Base-by-base conservation (phyloP, 768 basidiomycete species). In the Coprinopsis cinerea region DNA sequence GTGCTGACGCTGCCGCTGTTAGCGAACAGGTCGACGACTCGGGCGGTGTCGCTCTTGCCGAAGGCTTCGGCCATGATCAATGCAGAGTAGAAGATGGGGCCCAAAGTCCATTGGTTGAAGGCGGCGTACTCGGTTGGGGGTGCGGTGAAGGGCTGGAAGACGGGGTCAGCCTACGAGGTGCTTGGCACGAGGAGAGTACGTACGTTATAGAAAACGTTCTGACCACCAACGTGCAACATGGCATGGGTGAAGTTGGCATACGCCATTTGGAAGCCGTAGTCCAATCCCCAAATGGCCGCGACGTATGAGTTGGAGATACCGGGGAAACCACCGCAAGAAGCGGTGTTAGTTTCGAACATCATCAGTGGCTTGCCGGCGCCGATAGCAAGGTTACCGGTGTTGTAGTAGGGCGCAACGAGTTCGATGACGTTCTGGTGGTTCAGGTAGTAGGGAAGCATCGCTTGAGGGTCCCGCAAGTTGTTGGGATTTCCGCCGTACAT, bases 311-410 rank as follows among this genome's bases (percentile, higher is more conserved):
- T 78, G 39, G 75, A 77, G 26, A 85, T 63, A 0, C 83, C 85
- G 3, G 75, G 61, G 58, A 85, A 84, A 23, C 83, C 83, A 62
- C 82, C 82, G 61, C 84, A 85, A 25, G 78, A 79, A 1, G 81
- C 83, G 0, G 80, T 79, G 57, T 85, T 85, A 11, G 81, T 84
- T 64, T 88, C 85, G 54, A 85, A 74, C 82, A 86, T 83, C 46
- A 83, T 56, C 27, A 85, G 62, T 17, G 72, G 71, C 54, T 77
- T 74, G 1, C 65, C 61, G 27, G 65, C 65, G 0, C 59, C 60
- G 48, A 70, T 67, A 0, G 79, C 78, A 15, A 69, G 69, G 42
- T 52, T 53, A 0, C 79, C 71, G 1, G 78, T 75, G 47, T 68
- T 72, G 14, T 81, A 55, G 62, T 86, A 90, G 10, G 68, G 67